A percentile compares a stretch with the other conserved stretches of the same genome.
These are phyloP conservation scores for Sclerotinia spermophila DNA, from an alignment of 2,329 filamentous ascomycete species.

Conservation along the genomic window DNA sequence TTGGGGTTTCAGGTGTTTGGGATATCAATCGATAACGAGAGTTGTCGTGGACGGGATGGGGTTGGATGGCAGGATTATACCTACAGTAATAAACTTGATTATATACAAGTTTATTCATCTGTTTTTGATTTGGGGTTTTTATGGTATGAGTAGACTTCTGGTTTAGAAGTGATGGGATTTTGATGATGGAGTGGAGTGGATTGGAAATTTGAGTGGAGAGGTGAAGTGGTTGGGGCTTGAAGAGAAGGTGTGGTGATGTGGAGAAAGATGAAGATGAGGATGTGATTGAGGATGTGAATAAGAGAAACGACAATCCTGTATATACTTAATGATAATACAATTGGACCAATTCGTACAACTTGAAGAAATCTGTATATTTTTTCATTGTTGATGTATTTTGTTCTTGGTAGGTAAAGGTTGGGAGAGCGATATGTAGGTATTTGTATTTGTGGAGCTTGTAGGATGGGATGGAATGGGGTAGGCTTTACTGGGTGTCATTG, in stretches of 20 bases:
- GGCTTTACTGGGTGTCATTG: no score
- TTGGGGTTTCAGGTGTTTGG: background rate
- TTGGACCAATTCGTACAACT: background rate
- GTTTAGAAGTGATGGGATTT: background rate
- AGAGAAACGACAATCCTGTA: background rate
- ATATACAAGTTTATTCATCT: constrained; percentile 11
- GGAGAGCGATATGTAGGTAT: no score
- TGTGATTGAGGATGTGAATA: background rate
- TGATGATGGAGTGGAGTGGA: background rate
- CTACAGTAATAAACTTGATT: constrained; percentile 4
- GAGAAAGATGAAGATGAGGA: background rate
- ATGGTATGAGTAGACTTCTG: background rate
- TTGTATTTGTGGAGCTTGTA: no score
- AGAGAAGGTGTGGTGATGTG: background rate
- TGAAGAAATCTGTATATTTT: background rate
- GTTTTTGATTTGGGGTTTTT: background rate
- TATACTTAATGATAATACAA: background rate
- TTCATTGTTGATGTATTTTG: background rate
- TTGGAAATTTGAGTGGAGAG: background rate
- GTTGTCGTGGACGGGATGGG: background rate
- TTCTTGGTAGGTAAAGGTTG: background rate
- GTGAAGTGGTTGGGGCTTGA: background rate
- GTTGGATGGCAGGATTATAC: background rate
- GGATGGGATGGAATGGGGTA: no score
- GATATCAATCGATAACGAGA: background rate